Base-by-base conservation (phyloP, 306 rosid species). In the Dryas octopetala region DNA sequence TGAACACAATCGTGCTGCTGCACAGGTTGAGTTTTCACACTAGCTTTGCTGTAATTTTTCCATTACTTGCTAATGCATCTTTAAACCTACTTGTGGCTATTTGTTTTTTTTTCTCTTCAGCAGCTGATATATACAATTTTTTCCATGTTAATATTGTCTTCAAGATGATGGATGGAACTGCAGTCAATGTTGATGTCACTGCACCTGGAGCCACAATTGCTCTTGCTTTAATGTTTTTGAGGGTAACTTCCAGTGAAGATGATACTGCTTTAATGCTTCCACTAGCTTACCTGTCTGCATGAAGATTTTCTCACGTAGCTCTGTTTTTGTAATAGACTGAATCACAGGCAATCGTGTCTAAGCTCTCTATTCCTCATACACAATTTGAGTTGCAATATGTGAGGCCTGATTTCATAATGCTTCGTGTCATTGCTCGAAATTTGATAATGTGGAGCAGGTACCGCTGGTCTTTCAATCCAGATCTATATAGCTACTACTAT, bases 401-500 rank as follows among this genome's bases (percentile, higher is more conserved):
- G 81, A 86, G 98, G 78, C 98, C 98, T 68, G 98, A 94, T 87
- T 94, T 94, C 81, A 91, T 94, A 70, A 90, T 94, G 98, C 97
- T 94, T 62, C 94, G 96, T 4, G 95, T 94, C 86, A 88, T 94
- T 82, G 96, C 97, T 77, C 93, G 89, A 76, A 94, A 89, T 90
- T 81, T 94, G 84, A 90, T 91, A 80, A 91, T 94, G 97, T 94
- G 97, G 98, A 87, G 90, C 91, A 91, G 98, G 98, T 94, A 86
- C 75, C 68, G 62, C 66, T 43, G 59, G 75, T 64, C 63, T 71
- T 62, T 48, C 53, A 74, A 66, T 51, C 71, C 53, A 70, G 66
- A 76, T 77, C 15, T 74, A 44, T 50, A 50, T 68, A 23, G 79
- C 76, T 74, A 70, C 68, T 80, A 23, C 51, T 74, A 75, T 62